phyloP scores from a whole-genome alignment of 129 eudicot species.

The Heracleum sosnowskyi region DNA sequence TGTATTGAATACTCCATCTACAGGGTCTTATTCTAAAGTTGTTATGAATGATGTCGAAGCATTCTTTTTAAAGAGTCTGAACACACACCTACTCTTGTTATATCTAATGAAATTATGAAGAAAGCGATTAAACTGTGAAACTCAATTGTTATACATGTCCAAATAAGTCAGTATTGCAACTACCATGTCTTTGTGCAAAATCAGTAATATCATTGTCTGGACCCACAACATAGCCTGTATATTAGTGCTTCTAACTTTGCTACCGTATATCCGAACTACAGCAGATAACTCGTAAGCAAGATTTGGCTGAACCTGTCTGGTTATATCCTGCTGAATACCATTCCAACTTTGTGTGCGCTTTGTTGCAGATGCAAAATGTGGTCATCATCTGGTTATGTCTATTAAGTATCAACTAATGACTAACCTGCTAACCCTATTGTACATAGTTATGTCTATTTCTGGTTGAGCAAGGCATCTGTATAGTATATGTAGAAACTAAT shows the following conservation, averaged over 20 bases:
- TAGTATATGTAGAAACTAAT: too few relatives aligned
- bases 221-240: conserved; percentile 72
- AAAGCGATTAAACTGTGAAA: neutral
- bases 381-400: neutral
- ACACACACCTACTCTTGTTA: too few relatives aligned
- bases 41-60: too few relatives aligned
- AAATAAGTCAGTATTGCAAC: neutral
- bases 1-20: neutral
- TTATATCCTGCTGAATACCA: conserved; percentile 92
- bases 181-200: neutral
- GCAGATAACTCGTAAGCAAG: conserved; percentile 58
- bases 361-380: conserved; percentile 49
- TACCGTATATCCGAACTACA: conserved; percentile 65
- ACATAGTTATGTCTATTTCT: too few relatives aligned
- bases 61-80: too few relatives aligned
- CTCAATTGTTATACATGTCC: neutral
- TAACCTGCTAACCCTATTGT: conserved; percentile 16
- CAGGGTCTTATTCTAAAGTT: too few relatives aligned
- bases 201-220: conserved; percentile 22
- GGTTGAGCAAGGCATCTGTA: too few relatives aligned
- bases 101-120: too few relatives aligned
- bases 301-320: conserved; percentile 35
- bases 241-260: conserved; percentile 41
- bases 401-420: neutral
- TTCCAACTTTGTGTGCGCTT: conserved; percentile 87